Base-by-base conservation (phyloP, 2,329 filamentous ascomycete species). In the Fusarium concolor region DNA sequence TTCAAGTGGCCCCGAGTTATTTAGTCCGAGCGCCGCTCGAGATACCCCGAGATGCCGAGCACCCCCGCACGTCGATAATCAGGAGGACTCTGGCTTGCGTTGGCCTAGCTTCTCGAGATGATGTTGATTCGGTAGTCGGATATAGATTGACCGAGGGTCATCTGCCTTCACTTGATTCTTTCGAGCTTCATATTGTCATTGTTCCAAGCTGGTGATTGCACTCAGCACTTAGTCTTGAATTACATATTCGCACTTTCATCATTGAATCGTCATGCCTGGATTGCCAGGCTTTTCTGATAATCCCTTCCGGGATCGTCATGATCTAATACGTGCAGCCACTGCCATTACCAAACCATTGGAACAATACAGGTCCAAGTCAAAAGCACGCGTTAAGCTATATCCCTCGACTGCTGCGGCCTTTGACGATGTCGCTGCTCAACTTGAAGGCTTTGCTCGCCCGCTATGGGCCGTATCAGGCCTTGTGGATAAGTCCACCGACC, bases 381-480 rank as follows among this genome's bases (percentile, higher is more conserved):
- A 74, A 11, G 80, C 78, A 6, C 76, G 80, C 1, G 77, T 83
- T 12, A 74, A 75, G 17, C 29, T 83, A 2, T 76, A 78, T 1
- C 66, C 76, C 1, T 72, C 73, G 1, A 81, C 81, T 2, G 81
- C 72, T 3, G 75, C 81, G 0, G 76, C 78, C 24, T 84, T 84
- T 46, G 79, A 82, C 51, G 81, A 83, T 44, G 68, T 68, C 0
- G 79, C 82, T 1, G 81, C 82, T 5, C 80, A 83, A 50, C 73
- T 84, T 1, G 82, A 84, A 50, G 82, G 82, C 0, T 84, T 82
- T 57, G 81, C 81, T 0, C 71, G 80, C 2, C 79, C 79, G 1
- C 39, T 81, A 1, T 80, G 77, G 77, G 74, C 72, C 2, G 68
- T 80, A 4, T 74, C 72, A 8, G 70, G 72, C 2, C 56, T 80